phyloP scores from a whole-genome alignment of 1,284 basidiomycete genomes.

The Bjerkandera adusta region DNA sequence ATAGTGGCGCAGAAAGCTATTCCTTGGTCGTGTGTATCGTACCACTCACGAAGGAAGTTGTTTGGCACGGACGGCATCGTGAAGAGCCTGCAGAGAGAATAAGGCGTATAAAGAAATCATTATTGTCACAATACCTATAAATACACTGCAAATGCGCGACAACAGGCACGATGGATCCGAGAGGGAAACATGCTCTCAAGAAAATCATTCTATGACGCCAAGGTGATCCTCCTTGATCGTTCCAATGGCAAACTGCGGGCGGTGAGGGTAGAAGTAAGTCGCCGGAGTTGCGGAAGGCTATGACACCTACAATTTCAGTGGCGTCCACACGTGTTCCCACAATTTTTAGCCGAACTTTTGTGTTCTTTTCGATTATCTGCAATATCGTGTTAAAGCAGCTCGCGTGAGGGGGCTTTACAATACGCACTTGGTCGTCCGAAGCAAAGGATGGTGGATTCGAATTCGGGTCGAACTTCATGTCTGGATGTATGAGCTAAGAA shows the following conservation, averaged over 20 bases:
- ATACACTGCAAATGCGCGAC: neutral
- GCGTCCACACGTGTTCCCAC: slow-evolving; percentile 97
- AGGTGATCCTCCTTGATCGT: slow-evolving; percentile 95
- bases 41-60: too few species aligned
- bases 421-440: slow-evolving; percentile 79
- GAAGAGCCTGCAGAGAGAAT: too few species aligned
- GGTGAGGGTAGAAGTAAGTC: too few species aligned
- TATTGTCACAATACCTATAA: slow-evolving; percentile 1
- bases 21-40: too few species aligned
- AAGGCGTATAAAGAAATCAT: slow-evolving; percentile 2
- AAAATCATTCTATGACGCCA: slow-evolving; percentile 69
- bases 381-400: slow-evolving; percentile 5
- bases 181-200: neutral
- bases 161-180: neutral
- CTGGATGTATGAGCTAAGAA: slow-evolving; percentile 83
- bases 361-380: slow-evolving; percentile 91
- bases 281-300: neutral
- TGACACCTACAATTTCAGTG: slow-evolving; percentile 84
- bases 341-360: slow-evolving; percentile 90
- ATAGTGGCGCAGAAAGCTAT: too few species aligned
- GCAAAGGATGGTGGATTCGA: slow-evolving; percentile 91
- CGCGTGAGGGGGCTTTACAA: neutral
- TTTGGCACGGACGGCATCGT: too few species aligned
- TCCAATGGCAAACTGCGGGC: slow-evolving; percentile 80
- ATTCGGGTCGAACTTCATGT: slow-evolving; percentile 91